Base-by-base conservation (phyloP, 164 flowering plant genomes). In the Stephania japonica region DNA sequence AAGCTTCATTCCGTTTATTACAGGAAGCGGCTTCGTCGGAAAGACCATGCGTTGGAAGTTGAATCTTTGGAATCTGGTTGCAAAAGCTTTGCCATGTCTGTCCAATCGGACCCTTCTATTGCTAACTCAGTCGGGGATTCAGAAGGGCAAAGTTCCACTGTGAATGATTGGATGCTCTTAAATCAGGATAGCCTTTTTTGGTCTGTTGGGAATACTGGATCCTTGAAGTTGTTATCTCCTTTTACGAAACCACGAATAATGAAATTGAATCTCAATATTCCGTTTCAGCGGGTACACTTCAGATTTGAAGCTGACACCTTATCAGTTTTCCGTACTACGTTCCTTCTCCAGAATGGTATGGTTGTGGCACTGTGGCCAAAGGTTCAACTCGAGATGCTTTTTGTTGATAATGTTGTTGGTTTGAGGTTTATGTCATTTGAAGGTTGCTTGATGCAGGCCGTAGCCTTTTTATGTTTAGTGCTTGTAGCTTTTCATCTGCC, bases 371-470 rank as follows among this genome's bases (percentile, higher is more conserved):
- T 75, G 64, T 93, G 93, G 93, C 98, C 99, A 38, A 82, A 70
- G 73, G 87, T 96, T 81, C 74, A 78, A 21, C 67, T 96, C 85
- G 98, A 96, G 84, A 88, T 93, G 82, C 90, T 96, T 79, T 85
- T 92, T 81, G 87, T 96, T 47, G 97, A 96, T 82, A 87, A 85
- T 72, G 42, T 73, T 66, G 83, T 79, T 75, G 98, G 97, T 10
- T 68, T 96, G 81, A 86, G 89, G 81, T 86, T 85, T 81, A 78
- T 91, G 19, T 69, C 85, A 72, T 91, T 86, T 84, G 97, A 96
- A 81, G 97, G 94, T 67, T 88, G 92, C 84, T 77, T 96, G 84
- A 78, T 76, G 82, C 88, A 88, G 80, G 97, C 87, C 61, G 82
- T 90, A 19, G 84, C 86, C 44, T 79, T 84, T 78, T 73, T 92